Evolutionary conservation across 345 rosid genomes (phyloP).

Genomic region (Schrenkiella parvula): DNA sequence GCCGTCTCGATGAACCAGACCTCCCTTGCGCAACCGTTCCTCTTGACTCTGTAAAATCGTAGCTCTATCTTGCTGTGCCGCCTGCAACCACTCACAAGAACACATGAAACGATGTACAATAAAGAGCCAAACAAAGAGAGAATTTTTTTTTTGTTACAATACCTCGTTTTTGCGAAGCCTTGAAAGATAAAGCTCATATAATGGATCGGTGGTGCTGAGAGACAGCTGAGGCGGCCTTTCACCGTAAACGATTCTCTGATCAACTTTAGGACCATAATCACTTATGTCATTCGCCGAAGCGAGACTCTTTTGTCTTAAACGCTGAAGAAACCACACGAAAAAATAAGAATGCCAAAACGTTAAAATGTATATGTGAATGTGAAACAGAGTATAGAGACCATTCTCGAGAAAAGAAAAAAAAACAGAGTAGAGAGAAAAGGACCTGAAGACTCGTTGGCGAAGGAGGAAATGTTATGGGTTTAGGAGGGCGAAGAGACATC

Average conservation of each 20-base stretch:
- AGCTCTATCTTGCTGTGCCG: neutral
- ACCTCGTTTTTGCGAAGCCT: neutral
- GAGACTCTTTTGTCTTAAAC: neutral
- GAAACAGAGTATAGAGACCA: neutral
- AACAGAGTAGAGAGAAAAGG: neutral
- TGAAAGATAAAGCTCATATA: neutral
- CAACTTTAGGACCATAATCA: neutral
- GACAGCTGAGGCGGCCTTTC: neutral
- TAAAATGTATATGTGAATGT: neutral
- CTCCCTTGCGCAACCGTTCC: neutral
- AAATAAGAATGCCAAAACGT: neutral
- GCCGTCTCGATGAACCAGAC: neutral
- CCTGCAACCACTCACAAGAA: neutral
- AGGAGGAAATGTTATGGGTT: neutral
- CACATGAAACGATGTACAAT: neutral
- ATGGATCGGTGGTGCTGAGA: neutral
- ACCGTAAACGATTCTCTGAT: neutral
- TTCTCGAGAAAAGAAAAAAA: no score
- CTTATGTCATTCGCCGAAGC: neutral
- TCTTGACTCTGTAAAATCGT: slow-evolving; percentile 6
- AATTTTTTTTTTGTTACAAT: neutral
- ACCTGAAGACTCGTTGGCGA: neutral
- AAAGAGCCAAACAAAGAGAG: neutral
- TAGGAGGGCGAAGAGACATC: neutral
- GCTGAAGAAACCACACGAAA: neutral